These are phyloP conservation scores for Hymenotorrendiella dingleyae DNA, from an alignment of 2,329 filamentous ascomycete species.

Conservation along the genomic window DNA sequence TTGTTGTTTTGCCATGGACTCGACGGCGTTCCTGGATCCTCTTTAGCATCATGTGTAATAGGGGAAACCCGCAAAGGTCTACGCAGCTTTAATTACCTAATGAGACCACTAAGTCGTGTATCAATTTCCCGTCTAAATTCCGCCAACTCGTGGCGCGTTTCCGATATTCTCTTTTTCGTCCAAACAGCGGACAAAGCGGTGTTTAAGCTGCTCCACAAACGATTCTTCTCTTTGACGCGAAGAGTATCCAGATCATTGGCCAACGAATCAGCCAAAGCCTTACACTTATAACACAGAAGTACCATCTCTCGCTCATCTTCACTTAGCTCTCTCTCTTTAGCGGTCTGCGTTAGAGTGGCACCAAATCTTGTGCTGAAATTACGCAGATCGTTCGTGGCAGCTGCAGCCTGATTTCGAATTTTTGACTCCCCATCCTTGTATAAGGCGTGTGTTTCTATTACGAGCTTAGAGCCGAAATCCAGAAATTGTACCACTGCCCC, in stretches of 20 bases:
- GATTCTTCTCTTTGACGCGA: neutral
- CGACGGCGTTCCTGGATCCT: neutral
- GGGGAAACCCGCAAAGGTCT: neutral
- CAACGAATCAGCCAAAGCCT: neutral
- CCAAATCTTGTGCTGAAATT: neutral
- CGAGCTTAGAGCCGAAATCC: neutral
- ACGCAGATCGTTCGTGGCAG: neutral
- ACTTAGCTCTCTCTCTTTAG: neutral
- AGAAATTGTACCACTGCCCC: neutral
- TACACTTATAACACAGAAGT: neutral
- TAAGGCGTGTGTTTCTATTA: neutral
- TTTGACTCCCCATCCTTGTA: neutral
- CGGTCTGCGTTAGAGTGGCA: neutral
- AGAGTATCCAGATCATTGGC: neutral
- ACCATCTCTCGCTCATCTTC: neutral
- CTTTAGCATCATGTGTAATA: neutral
- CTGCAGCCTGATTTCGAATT: neutral
- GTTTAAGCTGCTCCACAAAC: neutral
- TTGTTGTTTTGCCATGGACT: neutral
- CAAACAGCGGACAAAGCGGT: neutral
- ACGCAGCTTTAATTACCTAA: neutral
- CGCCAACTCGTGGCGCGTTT: neutral
- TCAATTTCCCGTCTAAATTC: neutral
- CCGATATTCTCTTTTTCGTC: neutral
- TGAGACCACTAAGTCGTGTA: neutral